Evolutionary conservation across 805 yeast species (phyloP), one percentile per base, ranked within the genome.

Genomic region (Millerago galiae): DNA sequence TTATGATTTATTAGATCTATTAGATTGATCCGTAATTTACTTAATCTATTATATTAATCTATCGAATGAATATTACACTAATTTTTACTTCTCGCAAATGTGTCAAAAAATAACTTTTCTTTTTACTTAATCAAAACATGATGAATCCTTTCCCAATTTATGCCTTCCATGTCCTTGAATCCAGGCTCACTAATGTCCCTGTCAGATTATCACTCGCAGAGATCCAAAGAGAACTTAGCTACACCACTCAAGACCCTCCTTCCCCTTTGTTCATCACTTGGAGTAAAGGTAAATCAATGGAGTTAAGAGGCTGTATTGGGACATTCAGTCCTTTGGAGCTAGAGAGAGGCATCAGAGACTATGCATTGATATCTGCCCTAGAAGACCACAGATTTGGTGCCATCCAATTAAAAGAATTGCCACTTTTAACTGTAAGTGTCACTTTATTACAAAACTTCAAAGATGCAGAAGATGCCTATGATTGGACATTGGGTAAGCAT

Each of bases 271-370:
- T 93, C 64, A 83, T 91, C 27, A 93, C 98, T 0, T 93, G 96
- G 96, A 81, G 79, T 52, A 34, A 36, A 11, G 40, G 44, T 21
- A 57, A 46, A 9, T 55, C 61, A 1, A 57, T 62, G 21, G 63
- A 66, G 12, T 66, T 91, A 37, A 68, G 98, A 34, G 99, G 99
- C 0, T 91, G 99, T 57, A 93, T 91, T 42, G 99, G 99, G 1
- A 90, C 96, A 0, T 93, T 93, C 59, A 66, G 70, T 15, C 63
- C 74, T 13, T 59, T 73, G 43, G 68, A 72, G 0, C 51, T 85
- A 2, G 79, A 72, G 14, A 39, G 55, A 1, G 96, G 93, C 0
- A 71, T 89, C 4, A 59, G 65, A 17, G 68, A 70, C 31, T 91
- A 81, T 56, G 71, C 96, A 0, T 41, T 82, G 14, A 63, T 71